A percentile compares a stretch with the other conserved stretches of the same genome.
Conservation (phyloP, 306 rosid genomes). For the Fragaria ananassa region DNA sequence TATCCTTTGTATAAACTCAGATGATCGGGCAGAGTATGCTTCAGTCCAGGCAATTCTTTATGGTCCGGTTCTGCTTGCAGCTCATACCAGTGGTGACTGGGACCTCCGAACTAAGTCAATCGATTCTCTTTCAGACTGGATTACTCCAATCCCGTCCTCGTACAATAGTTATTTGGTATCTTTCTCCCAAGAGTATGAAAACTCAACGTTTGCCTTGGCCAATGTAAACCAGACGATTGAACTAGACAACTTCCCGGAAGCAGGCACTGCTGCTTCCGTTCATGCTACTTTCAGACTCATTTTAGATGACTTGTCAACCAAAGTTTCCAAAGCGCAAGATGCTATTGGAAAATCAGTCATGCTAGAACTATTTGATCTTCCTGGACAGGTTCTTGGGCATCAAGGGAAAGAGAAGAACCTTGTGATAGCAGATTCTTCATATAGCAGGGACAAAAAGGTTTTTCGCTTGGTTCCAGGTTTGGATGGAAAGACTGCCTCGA, state of each 20-base stretch:
- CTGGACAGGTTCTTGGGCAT: slow-evolving; percentile 60
- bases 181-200: slow-evolving; percentile 37
- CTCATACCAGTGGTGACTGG: slow-evolving; percentile 54
- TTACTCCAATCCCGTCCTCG: slow-evolving; percentile 57
- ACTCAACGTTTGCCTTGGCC: slow-evolving; percentile 44
- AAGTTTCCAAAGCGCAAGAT: slow-evolving; percentile 20
- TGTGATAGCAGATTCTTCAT: slow-evolving; percentile 33
- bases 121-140: slow-evolving; percentile 45
- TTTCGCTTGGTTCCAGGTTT: slow-evolving; percentile 59
- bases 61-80: slow-evolving; percentile 77
- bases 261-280: slow-evolving; percentile 46
- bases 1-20: slow-evolving; percentile 46
- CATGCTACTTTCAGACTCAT: slow-evolving; percentile 75
- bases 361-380: slow-evolving; percentile 69
- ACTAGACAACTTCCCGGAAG: slow-evolving; percentile 43
- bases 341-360: slow-evolving; percentile 35
- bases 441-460: slow-evolving; percentile 22
- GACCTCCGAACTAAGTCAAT: slow-evolving; percentile 40
- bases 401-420: slow-evolving; percentile 47
- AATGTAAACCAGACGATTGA: slow-evolving; percentile 49
- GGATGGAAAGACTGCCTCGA: slow-evolving; percentile 48
- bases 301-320: slow-evolving; percentile 27
- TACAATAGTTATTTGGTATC: slow-evolving; percentile 52
- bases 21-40: slow-evolving; percentile 63
- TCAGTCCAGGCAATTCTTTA: slow-evolving; percentile 70